Evolutionary conservation across 345 rosid species (phyloP), one percentile per base, ranked within the genome.

Genomic region (Leavenworthia alabamica): DNA sequence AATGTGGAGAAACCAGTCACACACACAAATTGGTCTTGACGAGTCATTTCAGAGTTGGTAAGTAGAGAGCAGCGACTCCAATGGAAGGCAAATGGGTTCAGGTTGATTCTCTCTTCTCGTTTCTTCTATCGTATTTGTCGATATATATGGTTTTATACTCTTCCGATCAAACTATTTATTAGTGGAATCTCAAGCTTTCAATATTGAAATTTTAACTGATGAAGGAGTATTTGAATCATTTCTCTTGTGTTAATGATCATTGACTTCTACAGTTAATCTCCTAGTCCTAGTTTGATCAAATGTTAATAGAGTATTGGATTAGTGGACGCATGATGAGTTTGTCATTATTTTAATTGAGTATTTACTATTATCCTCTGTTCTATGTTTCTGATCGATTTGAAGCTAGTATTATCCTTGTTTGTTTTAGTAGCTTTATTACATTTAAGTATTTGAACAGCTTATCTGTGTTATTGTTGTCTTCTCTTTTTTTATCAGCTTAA

Each of bases 21-120:
- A 48, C 28, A 1, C 6, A 14, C 39, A 8, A 9, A 24, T 41
- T 63, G 28, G 68, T 62, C 41, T 13, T 48, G n/a, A 14, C 13
- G 39, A 51, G 60, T 62, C 15, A 29, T 17, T 51, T 20, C 4
- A 32, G 12, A 50, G 23, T 63, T 50, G 14, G 51, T 0, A 39
- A 49, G 9, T 41, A 28, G 7, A 33, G 56, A 42, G 64, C 72
- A 47, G 55, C 82, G 82, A 73, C 86, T 69, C 63, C 57, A 15
- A 54, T 58, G 39, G 56, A 70, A 73, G 89, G 86, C 59, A 82
- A 79, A 60, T 88, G 96, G 96, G 55, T 82, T 73, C 78, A 85
- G 96, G 92, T 84, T 36, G 4, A 47, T 12, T 8, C 11, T 56
- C 33, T 60, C 33, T 48, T 60, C 32, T 48, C 14, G 13, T 17